phyloP scores from a whole-genome alignment of 2,329 filamentous ascomycete species.

The Xylaria sp. region DNA sequence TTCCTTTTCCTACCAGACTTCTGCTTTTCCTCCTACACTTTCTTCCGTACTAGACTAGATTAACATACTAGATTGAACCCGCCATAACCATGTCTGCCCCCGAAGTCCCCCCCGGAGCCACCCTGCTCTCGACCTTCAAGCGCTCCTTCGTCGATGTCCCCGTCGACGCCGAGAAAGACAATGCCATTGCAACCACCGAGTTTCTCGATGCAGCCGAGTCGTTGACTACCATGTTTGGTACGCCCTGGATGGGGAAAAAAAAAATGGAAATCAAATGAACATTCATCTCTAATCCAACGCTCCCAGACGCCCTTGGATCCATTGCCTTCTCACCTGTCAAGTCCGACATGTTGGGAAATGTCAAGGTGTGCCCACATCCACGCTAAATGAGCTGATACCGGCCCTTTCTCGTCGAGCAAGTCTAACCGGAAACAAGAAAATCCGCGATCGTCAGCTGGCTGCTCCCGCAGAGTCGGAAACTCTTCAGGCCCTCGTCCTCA shows the following conservation, averaged over 20 bases:
- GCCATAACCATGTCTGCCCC: conserved; percentile 61
- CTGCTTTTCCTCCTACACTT: background rate
- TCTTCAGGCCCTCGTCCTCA: conserved; percentile 83
- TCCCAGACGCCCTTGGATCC: conserved; percentile 68
- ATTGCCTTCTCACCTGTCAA: conserved; percentile 91
- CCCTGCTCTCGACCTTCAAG: conserved; percentile 87
- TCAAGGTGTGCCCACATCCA: conserved; percentile 71
- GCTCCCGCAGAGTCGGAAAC: conserved; percentile 82
- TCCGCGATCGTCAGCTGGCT: conserved; percentile 82
- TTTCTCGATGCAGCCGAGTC: conserved; percentile 94
- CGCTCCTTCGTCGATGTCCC: conserved; percentile 86
- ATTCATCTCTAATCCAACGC: conserved; percentile 17
- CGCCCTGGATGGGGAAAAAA: conserved; percentile 25
- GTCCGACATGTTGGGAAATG: conserved; percentile 88
- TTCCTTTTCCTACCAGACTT: background rate
- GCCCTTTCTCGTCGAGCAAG: background rate
- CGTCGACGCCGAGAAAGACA: conserved; percentile 75
- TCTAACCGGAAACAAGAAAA: conserved; percentile 70
- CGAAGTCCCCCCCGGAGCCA: conserved; percentile 70
- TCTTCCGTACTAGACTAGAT: background rate
- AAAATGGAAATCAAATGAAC: background rate
- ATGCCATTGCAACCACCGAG: conserved; percentile 82
- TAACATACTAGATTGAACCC: background rate
- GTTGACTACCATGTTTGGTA: conserved; percentile 87
- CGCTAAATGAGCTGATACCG: conserved; percentile 14